Conservation (phyloP, 306 rosid species). For the Fragaria nilgerrensis region DNA sequence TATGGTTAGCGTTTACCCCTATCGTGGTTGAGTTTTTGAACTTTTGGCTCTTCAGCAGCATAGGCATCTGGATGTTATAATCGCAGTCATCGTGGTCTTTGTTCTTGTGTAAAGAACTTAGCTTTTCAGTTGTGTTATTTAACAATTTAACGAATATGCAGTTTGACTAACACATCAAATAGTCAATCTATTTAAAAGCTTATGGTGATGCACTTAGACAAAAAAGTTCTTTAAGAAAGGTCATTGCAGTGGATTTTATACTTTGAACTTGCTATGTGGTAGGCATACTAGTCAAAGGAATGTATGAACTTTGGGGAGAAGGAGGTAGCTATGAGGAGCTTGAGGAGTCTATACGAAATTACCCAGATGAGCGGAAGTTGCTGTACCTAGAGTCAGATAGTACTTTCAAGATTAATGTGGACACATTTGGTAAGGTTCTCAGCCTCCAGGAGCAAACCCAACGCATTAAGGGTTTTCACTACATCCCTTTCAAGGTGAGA, state of each 20-base stretch:
- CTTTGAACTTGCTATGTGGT: slow-evolving; percentile 3
- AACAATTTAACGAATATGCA: not conserved
- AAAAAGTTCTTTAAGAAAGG: not conserved
- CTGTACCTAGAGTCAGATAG: slow-evolving; percentile 63
- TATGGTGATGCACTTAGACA: slow-evolving; percentile 10
- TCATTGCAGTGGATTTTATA: not conserved
- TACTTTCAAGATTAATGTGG: slow-evolving; percentile 82
- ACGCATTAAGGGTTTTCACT: slow-evolving; percentile 62
- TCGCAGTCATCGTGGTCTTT: not conserved
- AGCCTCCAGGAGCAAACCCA: slow-evolving; percentile 67
- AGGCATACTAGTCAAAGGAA: slow-evolving; percentile 96
- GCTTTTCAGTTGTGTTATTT: not conserved
- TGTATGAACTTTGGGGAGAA: slow-evolving; percentile 96
- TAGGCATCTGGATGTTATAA: not conserved
- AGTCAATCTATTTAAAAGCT: not conserved
- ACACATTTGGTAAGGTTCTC: slow-evolving; percentile 76
- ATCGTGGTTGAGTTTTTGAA: not conserved
- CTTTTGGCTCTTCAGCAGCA: not conserved
- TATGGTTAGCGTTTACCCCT: not conserved
- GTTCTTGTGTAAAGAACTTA: not conserved
- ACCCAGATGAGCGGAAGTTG: slow-evolving; percentile 68
- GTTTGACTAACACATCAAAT: too few species aligned
- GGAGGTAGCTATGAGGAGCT: slow-evolving; percentile 74
- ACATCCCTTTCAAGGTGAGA: slow-evolving; percentile 79
- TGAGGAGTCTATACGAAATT: slow-evolving; percentile 57